Percentiles rank a stretch among this genome's conserved stretches.
Conservation (phyloP, 2,329 filamentous ascomycete genomes). For the Albophoma yamanashiensis region DNA sequence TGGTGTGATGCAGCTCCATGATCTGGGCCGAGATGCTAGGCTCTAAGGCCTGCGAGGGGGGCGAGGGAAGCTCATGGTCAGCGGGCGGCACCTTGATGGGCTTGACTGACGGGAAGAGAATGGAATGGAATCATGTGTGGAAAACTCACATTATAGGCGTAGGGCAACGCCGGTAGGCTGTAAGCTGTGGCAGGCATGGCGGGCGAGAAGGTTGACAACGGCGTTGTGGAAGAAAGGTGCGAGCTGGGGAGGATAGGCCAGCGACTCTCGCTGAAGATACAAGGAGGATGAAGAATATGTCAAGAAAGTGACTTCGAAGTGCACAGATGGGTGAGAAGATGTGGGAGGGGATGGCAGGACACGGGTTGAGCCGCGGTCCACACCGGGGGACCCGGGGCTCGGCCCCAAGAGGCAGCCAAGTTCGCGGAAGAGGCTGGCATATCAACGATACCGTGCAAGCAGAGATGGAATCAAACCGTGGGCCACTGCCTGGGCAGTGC, state of each 20-base stretch:
- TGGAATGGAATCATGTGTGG: not conserved
- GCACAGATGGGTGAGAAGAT: not conserved
- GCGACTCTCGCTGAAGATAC: not conserved
- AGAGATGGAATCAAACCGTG: not conserved
- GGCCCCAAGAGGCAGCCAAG: not conserved
- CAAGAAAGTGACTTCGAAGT: not conserved
- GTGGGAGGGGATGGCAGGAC: not conserved
- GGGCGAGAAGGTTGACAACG: not conserved
- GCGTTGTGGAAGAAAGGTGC: not conserved
- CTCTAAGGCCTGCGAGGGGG: constrained; percentile 49
- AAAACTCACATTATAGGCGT: constrained; percentile 55
- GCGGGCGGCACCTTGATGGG: constrained; percentile 4
- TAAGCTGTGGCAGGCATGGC: constrained; percentile 35
- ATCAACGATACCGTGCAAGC: not conserved
- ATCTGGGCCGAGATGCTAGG: constrained; percentile 67
- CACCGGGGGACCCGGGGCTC: not conserved
- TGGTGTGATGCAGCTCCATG: constrained; percentile 72
- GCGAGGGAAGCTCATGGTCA: not conserved
- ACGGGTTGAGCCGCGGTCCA: not conserved
- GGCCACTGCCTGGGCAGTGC: not conserved
- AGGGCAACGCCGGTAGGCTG: constrained; percentile 54
- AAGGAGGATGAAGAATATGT: not conserved
- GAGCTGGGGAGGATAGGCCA: not conserved
- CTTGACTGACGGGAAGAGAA: not conserved
- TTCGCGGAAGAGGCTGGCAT: not conserved